phyloP scores from a whole-genome alignment of 2,329 filamentous ascomycete genomes.

The Aspergillus cejpii region DNA sequence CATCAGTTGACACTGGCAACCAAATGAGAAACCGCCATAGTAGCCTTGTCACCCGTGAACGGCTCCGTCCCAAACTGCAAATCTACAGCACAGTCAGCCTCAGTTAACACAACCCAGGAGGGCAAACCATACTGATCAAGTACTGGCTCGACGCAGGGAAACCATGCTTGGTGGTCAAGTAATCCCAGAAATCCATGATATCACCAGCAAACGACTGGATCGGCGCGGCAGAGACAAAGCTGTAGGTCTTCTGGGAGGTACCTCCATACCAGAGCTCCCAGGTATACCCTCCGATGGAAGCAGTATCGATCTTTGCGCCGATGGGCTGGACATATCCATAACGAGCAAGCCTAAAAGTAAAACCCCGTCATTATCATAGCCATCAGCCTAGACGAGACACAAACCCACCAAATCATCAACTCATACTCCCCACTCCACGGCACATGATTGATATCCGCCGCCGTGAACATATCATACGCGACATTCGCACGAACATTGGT shows the following conservation, averaged over 20 bases:
- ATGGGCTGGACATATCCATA: constrained; percentile 50
- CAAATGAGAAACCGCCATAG: constrained; percentile 20
- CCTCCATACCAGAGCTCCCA: constrained; percentile 55
- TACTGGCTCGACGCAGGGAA: constrained; percentile 45
- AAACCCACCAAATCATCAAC: constrained; percentile 53
- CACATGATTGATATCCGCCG: constrained; percentile 33
- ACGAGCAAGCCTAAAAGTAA: constrained; percentile 36
- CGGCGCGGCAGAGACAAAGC: constrained; percentile 43
- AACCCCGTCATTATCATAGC: neutral
- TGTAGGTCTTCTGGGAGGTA: constrained; percentile 53
- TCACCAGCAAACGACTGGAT: constrained; percentile 50
- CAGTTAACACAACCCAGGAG: neutral
- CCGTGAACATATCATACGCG: constrained; percentile 54
- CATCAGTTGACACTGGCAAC: constrained; percentile 8
- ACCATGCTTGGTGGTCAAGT: constrained; percentile 46
- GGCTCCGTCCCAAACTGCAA: constrained; percentile 51
- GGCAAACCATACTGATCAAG: constrained; percentile 40
- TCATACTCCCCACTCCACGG: constrained; percentile 47
- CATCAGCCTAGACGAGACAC: neutral
- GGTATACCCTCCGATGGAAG: constrained; percentile 44
- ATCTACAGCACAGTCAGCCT: constrained; percentile 6
- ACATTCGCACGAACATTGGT: constrained; percentile 49
- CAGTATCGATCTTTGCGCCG: constrained; percentile 46
- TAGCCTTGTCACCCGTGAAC: constrained; percentile 47
- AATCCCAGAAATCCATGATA: constrained; percentile 50